Conservation (phyloP, 768 basidiomycete genomes). For the Mycena belliarum region DNA sequence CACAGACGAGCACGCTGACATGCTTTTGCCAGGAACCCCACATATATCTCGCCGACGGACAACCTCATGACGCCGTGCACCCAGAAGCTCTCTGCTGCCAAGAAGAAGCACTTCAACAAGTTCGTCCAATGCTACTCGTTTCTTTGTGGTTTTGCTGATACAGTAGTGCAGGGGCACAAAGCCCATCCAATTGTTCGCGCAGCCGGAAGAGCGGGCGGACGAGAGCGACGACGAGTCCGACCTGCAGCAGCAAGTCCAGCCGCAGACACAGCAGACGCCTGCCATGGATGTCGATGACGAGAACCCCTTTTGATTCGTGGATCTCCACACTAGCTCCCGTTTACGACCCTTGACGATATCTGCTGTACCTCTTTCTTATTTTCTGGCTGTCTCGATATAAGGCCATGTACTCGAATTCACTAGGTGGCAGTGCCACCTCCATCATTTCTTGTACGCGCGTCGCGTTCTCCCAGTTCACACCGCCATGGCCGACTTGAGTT, state of each 20-base stretch:
- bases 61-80: slow-evolving; percentile 92
- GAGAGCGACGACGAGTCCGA: slow-evolving; percentile 41
- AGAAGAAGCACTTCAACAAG: slow-evolving; percentile 94
- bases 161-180: slow-evolving; percentile 52
- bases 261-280: slow-evolving; percentile 27
- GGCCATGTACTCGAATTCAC: slow-evolving; percentile 11
- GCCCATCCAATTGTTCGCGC: slow-evolving; percentile 62
- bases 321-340: not conserved
- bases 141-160: slow-evolving; percentile 6
- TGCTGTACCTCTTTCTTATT: slow-evolving; percentile 15
- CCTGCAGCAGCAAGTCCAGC: slow-evolving; percentile 23
- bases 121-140: slow-evolving; percentile 42
- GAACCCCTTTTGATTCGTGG: slow-evolving; percentile 63
- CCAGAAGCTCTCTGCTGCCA: slow-evolving; percentile 87
- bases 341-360: slow-evolving; percentile 17
- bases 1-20: slow-evolving; percentile 14
- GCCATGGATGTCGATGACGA: slow-evolving; percentile 55
- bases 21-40: slow-evolving; percentile 65
- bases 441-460: slow-evolving; percentile 1
- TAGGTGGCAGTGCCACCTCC: not conserved
- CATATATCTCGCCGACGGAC: slow-evolving; percentile 91
- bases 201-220: slow-evolving; percentile 42
- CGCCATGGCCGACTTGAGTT: slow-evolving; percentile 16
- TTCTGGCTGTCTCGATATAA: slow-evolving; percentile 13
- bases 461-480: not conserved